Percentiles rank a stretch among this genome's conserved stretches.
Evolutionary conservation across 371 early-diverging fungal genomes (phyloP).

Genomic region (Mortierella sp.): DNA sequence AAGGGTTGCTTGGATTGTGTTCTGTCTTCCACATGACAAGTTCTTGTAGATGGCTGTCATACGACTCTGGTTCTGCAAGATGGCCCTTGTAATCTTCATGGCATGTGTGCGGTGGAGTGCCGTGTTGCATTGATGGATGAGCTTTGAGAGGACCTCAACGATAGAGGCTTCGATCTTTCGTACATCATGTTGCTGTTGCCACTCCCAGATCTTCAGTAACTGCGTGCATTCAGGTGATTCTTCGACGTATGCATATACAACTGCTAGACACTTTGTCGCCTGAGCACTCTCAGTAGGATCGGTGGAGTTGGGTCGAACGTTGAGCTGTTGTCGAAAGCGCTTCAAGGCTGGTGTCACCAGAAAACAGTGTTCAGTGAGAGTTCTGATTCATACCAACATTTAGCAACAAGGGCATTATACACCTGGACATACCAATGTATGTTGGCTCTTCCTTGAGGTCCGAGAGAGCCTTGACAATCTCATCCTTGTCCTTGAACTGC

Average conservation of each 20-base stretch:
- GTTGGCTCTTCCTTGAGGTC: slow-evolving; percentile 38
- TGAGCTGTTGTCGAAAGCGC: slow-evolving; percentile 45
- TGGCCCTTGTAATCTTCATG: slow-evolving; percentile 43
- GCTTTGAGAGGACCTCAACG: slow-evolving; percentile 46
- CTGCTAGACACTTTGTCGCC: slow-evolving; percentile 33
- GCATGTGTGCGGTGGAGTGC: slow-evolving; percentile 41
- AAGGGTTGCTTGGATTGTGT: slow-evolving; percentile 54
- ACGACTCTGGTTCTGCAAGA: slow-evolving; percentile 46
- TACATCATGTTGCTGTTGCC: slow-evolving; percentile 79
- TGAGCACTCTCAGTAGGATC: slow-evolving; percentile 41
- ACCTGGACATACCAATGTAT: slow-evolving; percentile 27
- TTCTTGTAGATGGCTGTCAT: slow-evolving; percentile 47
- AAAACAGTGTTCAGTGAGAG: too few species aligned
- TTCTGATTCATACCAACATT: background rate
- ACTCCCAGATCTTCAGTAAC: slow-evolving; percentile 53
- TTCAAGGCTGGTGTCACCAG: slow-evolving; percentile 22
- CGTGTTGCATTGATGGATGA: slow-evolving; percentile 52
- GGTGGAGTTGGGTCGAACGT: slow-evolving; percentile 49
- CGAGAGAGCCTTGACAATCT: slow-evolving; percentile 44
- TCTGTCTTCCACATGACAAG: slow-evolving; percentile 46
- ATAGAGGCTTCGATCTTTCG: slow-evolving; percentile 80
- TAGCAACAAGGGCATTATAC: background rate
- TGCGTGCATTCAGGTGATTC: slow-evolving; percentile 50
- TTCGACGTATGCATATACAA: slow-evolving; percentile 45
- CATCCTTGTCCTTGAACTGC: slow-evolving; percentile 48